Evolutionary conservation across 768 basidiomycete species (phyloP).

Genomic region (Sarcomyxa edulis): DNA sequence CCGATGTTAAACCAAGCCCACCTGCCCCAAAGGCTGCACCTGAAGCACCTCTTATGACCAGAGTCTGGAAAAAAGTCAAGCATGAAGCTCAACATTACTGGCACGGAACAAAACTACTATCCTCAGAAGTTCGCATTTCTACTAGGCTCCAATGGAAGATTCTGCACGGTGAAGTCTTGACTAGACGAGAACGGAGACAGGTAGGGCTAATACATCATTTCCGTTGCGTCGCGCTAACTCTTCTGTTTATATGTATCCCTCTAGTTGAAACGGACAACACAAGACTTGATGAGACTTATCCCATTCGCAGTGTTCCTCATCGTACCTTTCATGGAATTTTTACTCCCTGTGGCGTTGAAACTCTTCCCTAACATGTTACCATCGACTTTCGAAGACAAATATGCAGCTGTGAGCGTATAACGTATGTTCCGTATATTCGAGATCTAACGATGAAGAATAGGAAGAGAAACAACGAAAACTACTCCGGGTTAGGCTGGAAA

Average conservation of each 20-base stretch:
- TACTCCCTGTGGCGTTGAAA: slow-evolving; percentile 93
- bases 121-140: slow-evolving; percentile 91
- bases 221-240: slow-evolving; percentile 4
- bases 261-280: slow-evolving; percentile 88
- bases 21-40: slow-evolving; percentile 28
- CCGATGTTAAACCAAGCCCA: slow-evolving; percentile 42
- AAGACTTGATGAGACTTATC: slow-evolving; percentile 86
- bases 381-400: slow-evolving; percentile 97
- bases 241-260: slow-evolving; percentile 2
- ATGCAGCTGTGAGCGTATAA: slow-evolving; percentile 59
- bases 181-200: slow-evolving; percentile 91
- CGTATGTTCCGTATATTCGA: background rate
- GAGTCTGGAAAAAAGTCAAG: slow-evolving; percentile 91
- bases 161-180: slow-evolving; percentile 84
- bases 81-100: slow-evolving; percentile 96
- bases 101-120: slow-evolving; percentile 92
- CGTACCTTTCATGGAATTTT: slow-evolving; percentile 97
- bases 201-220: slow-evolving; percentile 30
- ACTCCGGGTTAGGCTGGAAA: slow-evolving; percentile 89
- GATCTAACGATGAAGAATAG: slow-evolving; percentile 29
- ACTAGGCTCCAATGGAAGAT: slow-evolving; percentile 86
- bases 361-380: slow-evolving; percentile 99
- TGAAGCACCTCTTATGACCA: slow-evolving; percentile 40
- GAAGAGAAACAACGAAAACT: slow-evolving; percentile 97
- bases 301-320: slow-evolving; percentile 94